These are phyloP conservation scores for Leccinellum albellum DNA, from an alignment of 768 basidiomycete genomes.

Conservation along the genomic window DNA sequence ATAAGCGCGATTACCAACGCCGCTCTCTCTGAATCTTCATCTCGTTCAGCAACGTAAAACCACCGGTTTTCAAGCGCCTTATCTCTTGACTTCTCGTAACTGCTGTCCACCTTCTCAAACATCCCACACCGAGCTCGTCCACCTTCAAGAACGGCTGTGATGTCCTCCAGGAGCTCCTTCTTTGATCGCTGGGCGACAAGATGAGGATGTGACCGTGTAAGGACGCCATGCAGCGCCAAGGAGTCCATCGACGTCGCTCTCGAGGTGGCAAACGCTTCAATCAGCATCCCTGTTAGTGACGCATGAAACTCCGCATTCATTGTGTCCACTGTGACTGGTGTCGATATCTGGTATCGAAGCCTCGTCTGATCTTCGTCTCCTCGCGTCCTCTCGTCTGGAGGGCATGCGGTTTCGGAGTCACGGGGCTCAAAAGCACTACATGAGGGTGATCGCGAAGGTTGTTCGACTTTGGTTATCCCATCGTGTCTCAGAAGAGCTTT, in stretches of 20 bases:
- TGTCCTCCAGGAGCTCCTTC: slow-evolving; percentile 46
- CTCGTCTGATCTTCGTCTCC: neutral
- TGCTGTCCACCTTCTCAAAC: slow-evolving; percentile 70
- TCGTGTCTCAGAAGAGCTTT: neutral
- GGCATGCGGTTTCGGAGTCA: neutral
- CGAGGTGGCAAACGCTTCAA: slow-evolving; percentile 69
- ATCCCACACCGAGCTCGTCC: slow-evolving; percentile 50
- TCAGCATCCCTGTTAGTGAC: slow-evolving; percentile 61
- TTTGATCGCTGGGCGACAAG: slow-evolving; percentile 36
- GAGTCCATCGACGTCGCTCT: slow-evolving; percentile 64
- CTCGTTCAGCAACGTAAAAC: slow-evolving; percentile 74
- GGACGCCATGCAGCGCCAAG: slow-evolving; percentile 47
- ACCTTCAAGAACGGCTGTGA: slow-evolving; percentile 48
- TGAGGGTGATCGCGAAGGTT: slow-evolving; percentile 11
- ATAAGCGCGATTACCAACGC: slow-evolving; percentile 64
- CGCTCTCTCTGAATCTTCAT: slow-evolving; percentile 70
- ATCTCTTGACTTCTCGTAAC: slow-evolving; percentile 48
- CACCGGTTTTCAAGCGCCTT: slow-evolving; percentile 51
- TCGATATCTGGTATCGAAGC: neutral
- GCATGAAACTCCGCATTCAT: slow-evolving; percentile 26
- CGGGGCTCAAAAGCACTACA: neutral
- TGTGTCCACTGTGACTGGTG: neutral
- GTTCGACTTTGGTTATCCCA: neutral
- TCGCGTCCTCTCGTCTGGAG: slow-evolving; percentile 4
- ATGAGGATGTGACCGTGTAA: slow-evolving; percentile 52